phyloP scores from a whole-genome alignment of 1,139 yeast species.

The Yamadazyma dendronema region DNA sequence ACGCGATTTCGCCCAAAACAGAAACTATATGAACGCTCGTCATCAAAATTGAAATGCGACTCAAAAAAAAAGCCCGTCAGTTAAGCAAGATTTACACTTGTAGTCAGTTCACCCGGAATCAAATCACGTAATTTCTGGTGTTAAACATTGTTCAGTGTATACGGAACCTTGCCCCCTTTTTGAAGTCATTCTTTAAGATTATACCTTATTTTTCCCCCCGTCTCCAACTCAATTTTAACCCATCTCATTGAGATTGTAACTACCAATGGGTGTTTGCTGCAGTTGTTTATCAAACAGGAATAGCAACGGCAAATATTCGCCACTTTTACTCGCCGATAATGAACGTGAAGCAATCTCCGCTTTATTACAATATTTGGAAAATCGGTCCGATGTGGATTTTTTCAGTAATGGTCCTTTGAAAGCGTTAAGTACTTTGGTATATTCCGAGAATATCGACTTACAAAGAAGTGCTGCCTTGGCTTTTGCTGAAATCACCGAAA shows the following conservation, averaged over 20 bases:
- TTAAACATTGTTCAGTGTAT: too few species aligned
- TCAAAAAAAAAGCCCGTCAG: not conserved
- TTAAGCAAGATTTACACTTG: too few species aligned
- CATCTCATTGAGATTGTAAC: not conserved
- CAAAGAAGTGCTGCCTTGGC: conserved; percentile 98
- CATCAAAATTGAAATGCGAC: not conserved
- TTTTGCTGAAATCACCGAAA: conserved; percentile 97
- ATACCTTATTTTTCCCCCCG: not conserved
- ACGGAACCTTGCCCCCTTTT: too few species aligned
- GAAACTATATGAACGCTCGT: not conserved
- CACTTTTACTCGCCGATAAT: conserved; percentile 84
- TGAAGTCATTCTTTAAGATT: too few species aligned
- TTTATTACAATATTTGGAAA: conserved; percentile 82
- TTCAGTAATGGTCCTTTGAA: conserved; percentile 87
- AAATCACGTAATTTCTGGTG: too few species aligned
- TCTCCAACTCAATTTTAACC: not conserved
- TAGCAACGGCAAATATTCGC: conserved; percentile 58
- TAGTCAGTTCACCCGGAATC: too few species aligned
- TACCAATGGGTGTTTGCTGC: conserved; percentile 65
- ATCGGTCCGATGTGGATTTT: conserved; percentile 80
- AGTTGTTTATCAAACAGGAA: conserved; percentile 50
- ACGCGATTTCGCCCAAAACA: conserved; percentile 1
- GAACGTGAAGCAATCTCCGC: conserved; percentile 96
- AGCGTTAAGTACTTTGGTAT: conserved; percentile 88
- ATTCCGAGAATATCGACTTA: conserved; percentile 89